A percentile compares a stretch with the other conserved stretches of the same genome.
phyloP scores from a whole-genome alignment of 1,284 basidiomycete genomes.

The Cryptococcus sp. region DNA sequence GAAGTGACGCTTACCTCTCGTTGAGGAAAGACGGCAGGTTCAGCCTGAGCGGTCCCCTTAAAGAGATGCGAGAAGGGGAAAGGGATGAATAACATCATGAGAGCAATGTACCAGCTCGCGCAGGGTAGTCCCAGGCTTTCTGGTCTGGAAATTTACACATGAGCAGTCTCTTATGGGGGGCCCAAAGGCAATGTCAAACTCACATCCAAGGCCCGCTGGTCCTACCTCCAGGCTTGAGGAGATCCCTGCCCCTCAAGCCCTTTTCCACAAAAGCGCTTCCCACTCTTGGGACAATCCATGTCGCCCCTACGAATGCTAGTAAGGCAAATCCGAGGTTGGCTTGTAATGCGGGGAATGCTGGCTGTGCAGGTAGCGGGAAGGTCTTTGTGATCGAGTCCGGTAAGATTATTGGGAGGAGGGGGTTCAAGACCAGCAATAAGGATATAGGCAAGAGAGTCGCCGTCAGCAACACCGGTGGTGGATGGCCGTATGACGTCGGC shows the following conservation, averaged over 20 bases:
- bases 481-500: slow-evolving; percentile 24
- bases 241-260: slow-evolving; percentile 74
- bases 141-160: slow-evolving; percentile 61
- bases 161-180: neutral
- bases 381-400: slow-evolving; percentile 24
- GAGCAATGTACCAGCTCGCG: slow-evolving; percentile 82
- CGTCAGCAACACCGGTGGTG: slow-evolving; percentile 38
- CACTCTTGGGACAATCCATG: slow-evolving; percentile 73
- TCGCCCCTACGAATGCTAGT: slow-evolving; percentile 70
- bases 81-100: slow-evolving; percentile 83
- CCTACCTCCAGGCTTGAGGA: slow-evolving; percentile 68
- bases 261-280: slow-evolving; percentile 73
- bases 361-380: slow-evolving; percentile 34
- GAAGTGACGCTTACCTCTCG: slow-evolving; percentile 64
- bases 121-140: slow-evolving; percentile 91
- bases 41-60: slow-evolving; percentile 24
- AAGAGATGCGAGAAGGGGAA: slow-evolving; percentile 81
- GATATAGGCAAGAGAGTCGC: slow-evolving; percentile 42
- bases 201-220: slow-evolving; percentile 60
- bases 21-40: slow-evolving; percentile 70
- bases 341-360: slow-evolving; percentile 51
- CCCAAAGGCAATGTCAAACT: slow-evolving; percentile 45
- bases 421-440: slow-evolving; percentile 39
- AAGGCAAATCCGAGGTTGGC: slow-evolving; percentile 77
- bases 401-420: slow-evolving; percentile 39